Percentiles rank a stretch among this genome's conserved stretches.
These are phyloP conservation scores for Aspergillus biplanus DNA, from an alignment of 495 filamentous ascomycete species.

Conservation along the genomic window DNA sequence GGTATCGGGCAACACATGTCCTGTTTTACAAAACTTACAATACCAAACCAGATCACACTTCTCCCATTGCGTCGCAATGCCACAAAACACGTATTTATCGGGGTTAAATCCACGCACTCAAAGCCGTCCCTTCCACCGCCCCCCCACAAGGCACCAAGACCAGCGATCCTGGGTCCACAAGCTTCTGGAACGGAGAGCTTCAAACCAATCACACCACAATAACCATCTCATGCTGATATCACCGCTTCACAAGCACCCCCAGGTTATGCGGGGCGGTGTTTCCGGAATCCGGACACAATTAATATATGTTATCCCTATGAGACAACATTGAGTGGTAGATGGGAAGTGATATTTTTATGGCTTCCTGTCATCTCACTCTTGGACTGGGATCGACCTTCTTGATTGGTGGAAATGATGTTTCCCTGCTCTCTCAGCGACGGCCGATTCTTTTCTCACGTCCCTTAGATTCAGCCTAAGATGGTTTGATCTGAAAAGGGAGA, in stretches of 20 bases:
- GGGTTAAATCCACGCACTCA: constrained; percentile 25
- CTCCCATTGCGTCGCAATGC: not conserved
- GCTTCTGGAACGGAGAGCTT: constrained; percentile 42
- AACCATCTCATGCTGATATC: constrained; percentile 44
- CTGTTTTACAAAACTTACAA: not conserved
- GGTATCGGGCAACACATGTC: too few species aligned
- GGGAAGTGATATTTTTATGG: not conserved
- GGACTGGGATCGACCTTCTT: not conserved
- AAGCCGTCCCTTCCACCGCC: not conserved
- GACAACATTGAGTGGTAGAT: not conserved
- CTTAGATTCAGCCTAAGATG: constrained; percentile 18
- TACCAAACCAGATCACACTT: constrained; percentile 2
- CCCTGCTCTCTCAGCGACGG: constrained; percentile 15
- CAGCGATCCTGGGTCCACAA: constrained; percentile 46
- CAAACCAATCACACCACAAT: constrained; percentile 27
- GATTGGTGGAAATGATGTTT: constrained; percentile 17
- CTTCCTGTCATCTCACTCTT: not conserved
- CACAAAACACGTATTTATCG: constrained; percentile 18
- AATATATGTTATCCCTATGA: constrained; percentile 15
- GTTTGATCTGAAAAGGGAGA: not conserved
- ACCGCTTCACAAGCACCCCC: constrained; percentile 28
- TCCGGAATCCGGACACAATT: constrained; percentile 34
- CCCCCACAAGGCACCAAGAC: constrained; percentile 41
- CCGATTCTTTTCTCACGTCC: not conserved
- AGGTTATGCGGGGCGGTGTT: constrained; percentile 41